These are phyloP conservation scores for Plasmodium fragile DNA, from an alignment of 169 alveolate species.

Conservation along the genomic window DNA sequence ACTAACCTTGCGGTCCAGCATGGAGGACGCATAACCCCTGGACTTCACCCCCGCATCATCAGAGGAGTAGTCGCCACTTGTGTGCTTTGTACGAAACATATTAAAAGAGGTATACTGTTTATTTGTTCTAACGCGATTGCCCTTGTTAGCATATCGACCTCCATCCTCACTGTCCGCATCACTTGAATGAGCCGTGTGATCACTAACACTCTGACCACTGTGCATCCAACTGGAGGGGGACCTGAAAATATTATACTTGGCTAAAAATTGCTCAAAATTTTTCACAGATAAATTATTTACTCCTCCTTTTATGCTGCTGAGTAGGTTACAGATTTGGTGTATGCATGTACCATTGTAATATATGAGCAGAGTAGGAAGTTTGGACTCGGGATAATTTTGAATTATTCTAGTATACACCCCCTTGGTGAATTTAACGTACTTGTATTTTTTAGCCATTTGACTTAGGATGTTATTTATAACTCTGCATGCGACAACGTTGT, in stretches of 20 bases:
- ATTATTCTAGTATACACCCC: slow-evolving; percentile 79
- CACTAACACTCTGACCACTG: background rate
- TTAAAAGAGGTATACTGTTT: slow-evolving; percentile 54
- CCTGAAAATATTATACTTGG: slow-evolving; percentile 25
- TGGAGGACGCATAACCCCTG: slow-evolving; percentile 41
- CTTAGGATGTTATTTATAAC: slow-evolving; percentile 68
- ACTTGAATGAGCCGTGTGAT: background rate
- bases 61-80: slow-evolving; percentile 7
- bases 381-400: slow-evolving; percentile 85
- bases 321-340: slow-evolving; percentile 79
- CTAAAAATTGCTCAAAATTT: slow-evolving; percentile 29
- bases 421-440: slow-evolving; percentile 84
- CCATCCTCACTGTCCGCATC: background rate
- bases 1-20: slow-evolving; percentile 5
- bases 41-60: slow-evolving; percentile 16
- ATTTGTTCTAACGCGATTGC: slow-evolving; percentile 14
- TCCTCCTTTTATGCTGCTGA: slow-evolving; percentile 36
- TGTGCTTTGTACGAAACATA: slow-evolving; percentile 8
- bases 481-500: slow-evolving; percentile 78
- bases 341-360: slow-evolving; percentile 83
- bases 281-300: slow-evolving; percentile 31
- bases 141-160: background rate
- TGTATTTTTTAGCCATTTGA: slow-evolving; percentile 76
- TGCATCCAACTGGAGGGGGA: background rate
- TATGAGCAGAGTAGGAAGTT: slow-evolving; percentile 82